Base-by-base conservation (phyloP, 140 eudicot species). In the Anethum foeniculum region DNA sequence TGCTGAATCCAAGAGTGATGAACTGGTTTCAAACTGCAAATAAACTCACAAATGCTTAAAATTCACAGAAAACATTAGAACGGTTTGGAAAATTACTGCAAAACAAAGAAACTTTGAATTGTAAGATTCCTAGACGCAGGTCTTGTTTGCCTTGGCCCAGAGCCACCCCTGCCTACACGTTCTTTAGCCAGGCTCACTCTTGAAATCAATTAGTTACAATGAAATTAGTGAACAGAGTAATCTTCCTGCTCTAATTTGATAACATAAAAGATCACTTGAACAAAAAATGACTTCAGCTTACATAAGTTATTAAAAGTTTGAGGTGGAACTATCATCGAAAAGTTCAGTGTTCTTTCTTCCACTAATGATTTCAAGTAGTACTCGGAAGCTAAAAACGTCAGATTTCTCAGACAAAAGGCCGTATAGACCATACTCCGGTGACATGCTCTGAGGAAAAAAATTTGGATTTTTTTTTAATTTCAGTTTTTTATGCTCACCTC, bases 391-490 rank as follows among this genome's bases (percentile, higher is more conserved):
- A 16, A 58, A 78, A 52, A 78, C 58, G 1, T 78, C 81, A 16
- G 75, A 78, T 62, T 78, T 78, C 27, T 38, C 81, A 2, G 81
- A 78, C 44, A 78, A 78, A 30, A 58, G 30, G 54, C 81, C 58
- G n/a, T n/a, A n/a, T n/a, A n/a, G n/a, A n/a, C n/a, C n/a, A n/a
- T n/a, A n/a, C n/a, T n/a, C n/a, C n/a, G n/a, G n/a, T n/a, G n/a
- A n/a, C n/a, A n/a, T n/a, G n/a, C n/a, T n/a, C n/a, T n/a, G n/a
- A n/a, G n/a, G n/a, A n/a, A n/a, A n/a, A n/a, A n/a, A n/a, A n/a
- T n/a, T n/a, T n/a, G n/a, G n/a, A n/a, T n/a, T n/a, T n/a, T n/a
- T n/a, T n/a, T n/a, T n/a, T n/a, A n/a, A n/a, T n/a, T n/a, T n/a
- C n/a, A n/a, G n/a, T n/a, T n/a, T n/a, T n/a, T n/a, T n/a, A n/a